Evolutionary conservation across 192 early-diverging fungal genomes (phyloP).

Genomic region (Thoreauomyces humboldtii): DNA sequence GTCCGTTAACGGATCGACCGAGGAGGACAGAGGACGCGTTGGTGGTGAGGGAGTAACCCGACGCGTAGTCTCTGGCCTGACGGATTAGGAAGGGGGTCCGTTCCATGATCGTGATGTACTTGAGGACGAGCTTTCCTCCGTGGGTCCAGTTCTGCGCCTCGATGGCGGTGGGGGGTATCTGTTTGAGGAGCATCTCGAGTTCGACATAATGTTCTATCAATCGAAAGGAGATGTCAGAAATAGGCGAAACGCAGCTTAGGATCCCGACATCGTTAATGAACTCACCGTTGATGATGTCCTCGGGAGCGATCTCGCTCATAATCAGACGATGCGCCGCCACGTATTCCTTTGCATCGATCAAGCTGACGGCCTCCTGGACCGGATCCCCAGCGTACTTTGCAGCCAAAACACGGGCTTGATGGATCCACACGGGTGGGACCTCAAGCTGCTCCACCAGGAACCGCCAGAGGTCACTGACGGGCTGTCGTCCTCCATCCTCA

Average conservation of each 20-base stretch:
- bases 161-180: conserved; percentile 14
- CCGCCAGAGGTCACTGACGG: conserved; percentile 13
- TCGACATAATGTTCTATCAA: conserved; percentile 13
- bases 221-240: conserved; percentile 3
- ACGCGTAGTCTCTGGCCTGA: conserved; percentile 10
- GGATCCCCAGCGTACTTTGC: conserved; percentile 39
- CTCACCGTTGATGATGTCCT: conserved; percentile 34
- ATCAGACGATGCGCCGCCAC: conserved; percentile 35
- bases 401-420: conserved; percentile 50
- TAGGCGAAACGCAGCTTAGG: neutral
- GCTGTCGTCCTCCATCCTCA: neutral
- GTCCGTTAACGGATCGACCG: neutral
- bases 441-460: conserved; percentile 63
- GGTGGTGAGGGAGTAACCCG: conserved; percentile 4
- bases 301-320: conserved; percentile 25
- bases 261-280: neutral
- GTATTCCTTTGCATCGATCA: conserved; percentile 44
- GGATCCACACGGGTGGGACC: conserved; percentile 66
- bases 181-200: conserved; percentile 10
- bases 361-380: conserved; percentile 35
- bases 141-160: conserved; percentile 21
- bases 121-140: conserved; percentile 38
- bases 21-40: neutral
- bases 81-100: neutral
- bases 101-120: conserved; percentile 24